Evolutionary conservation across 345 rosid species (phyloP).

Genomic region (Salix udensis): DNA sequence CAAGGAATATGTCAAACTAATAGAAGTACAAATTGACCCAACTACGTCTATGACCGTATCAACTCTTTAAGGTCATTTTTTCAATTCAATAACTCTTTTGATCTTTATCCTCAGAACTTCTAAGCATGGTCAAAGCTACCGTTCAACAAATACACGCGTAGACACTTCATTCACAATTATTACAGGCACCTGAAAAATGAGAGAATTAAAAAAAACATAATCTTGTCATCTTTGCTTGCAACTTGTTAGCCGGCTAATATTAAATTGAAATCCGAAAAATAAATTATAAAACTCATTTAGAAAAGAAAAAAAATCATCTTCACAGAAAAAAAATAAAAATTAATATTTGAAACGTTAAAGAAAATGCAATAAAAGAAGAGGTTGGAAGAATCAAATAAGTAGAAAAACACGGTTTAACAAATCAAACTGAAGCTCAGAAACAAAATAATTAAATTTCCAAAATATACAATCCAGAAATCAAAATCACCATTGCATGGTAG

Average conservation of each 20-base stretch:
- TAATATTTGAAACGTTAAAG: neutral
- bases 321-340: neutral
- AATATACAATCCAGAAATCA: neutral
- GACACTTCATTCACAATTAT: neutral
- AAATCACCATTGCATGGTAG: neutral
- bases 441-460: neutral
- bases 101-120: conserved; percentile 1
- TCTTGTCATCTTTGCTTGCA: conserved; percentile 5
- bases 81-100: neutral
- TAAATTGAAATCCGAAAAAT: neutral
- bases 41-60: conserved; percentile 23
- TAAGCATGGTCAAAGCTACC: conserved; percentile 14
- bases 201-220: neutral
- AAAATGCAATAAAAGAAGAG: neutral
- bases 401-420: neutral
- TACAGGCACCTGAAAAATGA: neutral
- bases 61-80: conserved; percentile 1
- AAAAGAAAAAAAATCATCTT: neutral
- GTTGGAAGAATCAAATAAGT: neutral
- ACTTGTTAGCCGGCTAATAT: neutral
- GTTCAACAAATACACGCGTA: conserved; percentile 17
- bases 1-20: conserved; percentile 12
- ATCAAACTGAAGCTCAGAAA: neutral
- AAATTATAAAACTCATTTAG: neutral
- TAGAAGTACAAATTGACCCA: conserved; percentile 4